Evolutionary conservation across 441 rosid species (phyloP).

Genomic region (Breynia disticha): DNA sequence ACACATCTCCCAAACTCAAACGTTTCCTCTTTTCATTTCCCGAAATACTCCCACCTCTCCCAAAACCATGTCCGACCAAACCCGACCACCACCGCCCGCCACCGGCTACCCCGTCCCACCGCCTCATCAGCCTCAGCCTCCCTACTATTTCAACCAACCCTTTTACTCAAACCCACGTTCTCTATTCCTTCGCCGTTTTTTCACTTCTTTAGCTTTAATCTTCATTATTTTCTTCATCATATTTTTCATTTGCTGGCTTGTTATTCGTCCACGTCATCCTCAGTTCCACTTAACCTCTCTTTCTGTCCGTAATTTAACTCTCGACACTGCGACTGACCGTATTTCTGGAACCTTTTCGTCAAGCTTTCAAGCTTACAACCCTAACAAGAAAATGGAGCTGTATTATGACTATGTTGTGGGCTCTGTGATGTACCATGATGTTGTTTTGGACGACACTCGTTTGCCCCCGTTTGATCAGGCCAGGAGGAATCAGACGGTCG

Average conservation of each 20-base stretch:
- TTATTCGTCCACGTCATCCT: constrained; percentile 64
- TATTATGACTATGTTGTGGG: constrained; percentile 28
- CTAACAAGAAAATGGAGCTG: constrained; percentile 61
- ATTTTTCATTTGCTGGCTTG: constrained; percentile 56
- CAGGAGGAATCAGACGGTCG: constrained; percentile 27
- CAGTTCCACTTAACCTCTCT: constrained; percentile 35
- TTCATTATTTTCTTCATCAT: constrained; percentile 33
- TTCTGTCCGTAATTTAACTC: constrained; percentile 48
- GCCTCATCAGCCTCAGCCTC: constrained; percentile 16
- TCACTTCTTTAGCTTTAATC: constrained; percentile 13
- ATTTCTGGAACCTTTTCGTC: constrained; percentile 51
- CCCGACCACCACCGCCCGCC: constrained; percentile 11
- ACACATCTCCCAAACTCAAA: no score
- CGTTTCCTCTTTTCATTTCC: no score
- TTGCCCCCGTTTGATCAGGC: constrained; percentile 61
- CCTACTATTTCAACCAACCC: constrained; percentile 24
- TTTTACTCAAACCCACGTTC: constrained; percentile 37
- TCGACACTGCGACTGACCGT: constrained; percentile 24
- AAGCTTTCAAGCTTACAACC: constrained; percentile 40
- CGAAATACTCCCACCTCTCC: no score
- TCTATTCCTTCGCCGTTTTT: constrained; percentile 33
- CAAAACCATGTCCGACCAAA: not conserved
- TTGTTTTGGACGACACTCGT: constrained; percentile 28
- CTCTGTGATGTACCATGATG: constrained; percentile 19
- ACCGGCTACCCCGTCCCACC: constrained; percentile 33